Conservation (phyloP, 257 asterid species). For the Plectranthus barbatus region DNA sequence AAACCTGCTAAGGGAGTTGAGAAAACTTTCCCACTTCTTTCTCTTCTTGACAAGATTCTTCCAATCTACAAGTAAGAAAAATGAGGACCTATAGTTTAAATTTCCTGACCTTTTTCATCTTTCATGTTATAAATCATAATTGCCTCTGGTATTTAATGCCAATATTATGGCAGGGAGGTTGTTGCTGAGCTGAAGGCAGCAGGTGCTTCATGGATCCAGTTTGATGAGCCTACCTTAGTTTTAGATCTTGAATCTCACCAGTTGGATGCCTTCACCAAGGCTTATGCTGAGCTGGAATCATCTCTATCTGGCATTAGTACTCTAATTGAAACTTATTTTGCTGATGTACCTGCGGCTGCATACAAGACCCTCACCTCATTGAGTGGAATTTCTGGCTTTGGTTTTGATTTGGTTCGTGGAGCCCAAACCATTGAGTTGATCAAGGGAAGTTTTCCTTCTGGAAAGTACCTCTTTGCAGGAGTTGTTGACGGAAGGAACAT, state of each 20-base stretch:
- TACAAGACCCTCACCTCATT: slow-evolving; percentile 70
- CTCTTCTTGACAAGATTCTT: slow-evolving; percentile 83
- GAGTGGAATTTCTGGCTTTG: slow-evolving; percentile 66
- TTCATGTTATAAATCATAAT: not conserved
- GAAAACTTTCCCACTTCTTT: slow-evolving; percentile 65
- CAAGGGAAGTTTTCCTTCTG: slow-evolving; percentile 76
- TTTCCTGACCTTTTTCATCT: not conserved
- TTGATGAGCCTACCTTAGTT: slow-evolving; percentile 92
- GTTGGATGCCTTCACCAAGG: slow-evolving; percentile 82
- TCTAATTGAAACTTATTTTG: slow-evolving; percentile 76
- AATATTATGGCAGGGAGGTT: slow-evolving; percentile 58
- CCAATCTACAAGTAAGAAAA: slow-evolving; percentile 78
- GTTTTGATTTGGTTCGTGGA: slow-evolving; percentile 93
- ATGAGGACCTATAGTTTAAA: not conserved
- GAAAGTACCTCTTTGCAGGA: slow-evolving; percentile 90
- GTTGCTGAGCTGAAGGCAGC: slow-evolving; percentile 86
- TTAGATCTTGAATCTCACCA: slow-evolving; percentile 80
- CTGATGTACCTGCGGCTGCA: slow-evolving; percentile 78
- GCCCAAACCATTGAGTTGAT: slow-evolving; percentile 68
- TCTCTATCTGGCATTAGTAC: slow-evolving; percentile 60
- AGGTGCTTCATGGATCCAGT: slow-evolving; percentile 94
- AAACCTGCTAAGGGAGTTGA: slow-evolving; percentile 96
- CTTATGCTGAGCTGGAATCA: slow-evolving; percentile 73
- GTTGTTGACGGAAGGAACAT: slow-evolving; percentile 98
- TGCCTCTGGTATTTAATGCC: not conserved